Conservation (phyloP, 495 filamentous ascomycete genomes). For the Neurospora africana region DNA sequence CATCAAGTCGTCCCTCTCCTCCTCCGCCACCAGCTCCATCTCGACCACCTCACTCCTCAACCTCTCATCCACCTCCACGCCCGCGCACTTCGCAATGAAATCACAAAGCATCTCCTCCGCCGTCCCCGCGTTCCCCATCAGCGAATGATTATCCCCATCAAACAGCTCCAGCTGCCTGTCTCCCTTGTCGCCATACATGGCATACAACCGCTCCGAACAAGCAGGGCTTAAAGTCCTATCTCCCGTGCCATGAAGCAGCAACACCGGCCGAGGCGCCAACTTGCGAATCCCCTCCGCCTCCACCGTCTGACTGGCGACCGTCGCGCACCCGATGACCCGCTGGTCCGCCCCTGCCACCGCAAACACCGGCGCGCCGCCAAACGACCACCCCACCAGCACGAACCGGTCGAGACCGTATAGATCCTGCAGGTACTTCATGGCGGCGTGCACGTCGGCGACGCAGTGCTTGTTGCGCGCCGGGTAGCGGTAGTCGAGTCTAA, state of each 20-base stretch:
- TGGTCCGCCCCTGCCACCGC: slow-evolving; percentile 23
- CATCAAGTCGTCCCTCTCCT: slow-evolving; percentile 21
- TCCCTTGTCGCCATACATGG: slow-evolving; percentile 24
- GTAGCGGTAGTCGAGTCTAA: slow-evolving; percentile 35
- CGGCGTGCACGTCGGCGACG: slow-evolving; percentile 25
- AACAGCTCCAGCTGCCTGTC: slow-evolving; percentile 29
- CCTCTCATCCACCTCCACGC: slow-evolving; percentile 7
- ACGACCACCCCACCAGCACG: slow-evolving; percentile 37
- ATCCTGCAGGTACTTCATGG: slow-evolving; percentile 28
- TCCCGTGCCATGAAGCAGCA: slow-evolving; percentile 30
- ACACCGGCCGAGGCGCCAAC: slow-evolving; percentile 23
- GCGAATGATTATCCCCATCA: slow-evolving; percentile 32
- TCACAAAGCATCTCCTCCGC: slow-evolving; percentile 28
- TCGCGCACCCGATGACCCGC: slow-evolving; percentile 31
- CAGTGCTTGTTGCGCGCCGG: slow-evolving; percentile 26
- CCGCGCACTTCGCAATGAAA: slow-evolving; percentile 24
- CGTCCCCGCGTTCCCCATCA: slow-evolving; percentile 23
- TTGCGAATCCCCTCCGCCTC: slow-evolving; percentile 16
- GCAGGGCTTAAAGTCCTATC: slow-evolving; percentile 21
- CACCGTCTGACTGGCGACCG: slow-evolving; percentile 25
- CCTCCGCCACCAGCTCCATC: slow-evolving; percentile 20
- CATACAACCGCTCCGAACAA: slow-evolving; percentile 29
- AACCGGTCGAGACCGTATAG: slow-evolving; percentile 25
- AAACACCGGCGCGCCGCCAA: slow-evolving; percentile 33
- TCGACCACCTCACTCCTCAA: slow-evolving; percentile 13